Evolutionary conservation across 2,329 filamentous ascomycete genomes (phyloP), one percentile per base, ranked within the genome.

Genomic region (Tolypocladium cylindrosporum): DNA sequence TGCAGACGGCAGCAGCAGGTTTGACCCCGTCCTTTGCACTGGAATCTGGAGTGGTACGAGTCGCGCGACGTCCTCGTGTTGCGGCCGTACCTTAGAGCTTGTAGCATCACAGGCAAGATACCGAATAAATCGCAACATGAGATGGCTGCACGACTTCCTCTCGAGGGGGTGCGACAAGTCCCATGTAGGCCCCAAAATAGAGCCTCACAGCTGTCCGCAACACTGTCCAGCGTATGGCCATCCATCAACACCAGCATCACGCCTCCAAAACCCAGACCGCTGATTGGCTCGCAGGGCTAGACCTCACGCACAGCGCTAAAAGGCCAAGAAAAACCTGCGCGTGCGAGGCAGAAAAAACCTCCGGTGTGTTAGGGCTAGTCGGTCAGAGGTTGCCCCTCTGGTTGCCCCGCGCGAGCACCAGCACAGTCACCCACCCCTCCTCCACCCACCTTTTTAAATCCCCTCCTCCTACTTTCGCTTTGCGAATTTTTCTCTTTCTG

Each of bases 371-470:
- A 73, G 71, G 71, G 71, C 66, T 71, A 66, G 62, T 57, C 63
- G 21, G 50, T 45, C 54, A 51, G 39, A 58, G 39, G n/a, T 40
- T 56, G 55, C 56, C 55, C 54, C 58, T 57, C 58, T 69, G 62
- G 61, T 71, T 74, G 71, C 70, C 71, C 69, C 69, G 70, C 71
- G 69, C 70, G 61, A 59, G 64, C 57, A 61, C 43, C 61, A 65
- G 66, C 64, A 66, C 59, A 60, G 60, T 59, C 67, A 66, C 67
- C 67, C 67, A 60, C 64, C 65, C 63, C 63, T 65, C 64, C 60
- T 62, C 64, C 65, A 58, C 61, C 61, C 61, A 61, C 70, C 65
- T 56, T 71, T 73, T 73, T 72, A 73, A 74, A 71, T 68, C 69
- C 67, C 67, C 64, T 69, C 67, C 69, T 69, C 71, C 71, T 72